Percentiles rank a stretch among this genome's conserved stretches.
Conservation (phyloP, 768 basidiomycete genomes). For the Tephrocybe sp. region DNA sequence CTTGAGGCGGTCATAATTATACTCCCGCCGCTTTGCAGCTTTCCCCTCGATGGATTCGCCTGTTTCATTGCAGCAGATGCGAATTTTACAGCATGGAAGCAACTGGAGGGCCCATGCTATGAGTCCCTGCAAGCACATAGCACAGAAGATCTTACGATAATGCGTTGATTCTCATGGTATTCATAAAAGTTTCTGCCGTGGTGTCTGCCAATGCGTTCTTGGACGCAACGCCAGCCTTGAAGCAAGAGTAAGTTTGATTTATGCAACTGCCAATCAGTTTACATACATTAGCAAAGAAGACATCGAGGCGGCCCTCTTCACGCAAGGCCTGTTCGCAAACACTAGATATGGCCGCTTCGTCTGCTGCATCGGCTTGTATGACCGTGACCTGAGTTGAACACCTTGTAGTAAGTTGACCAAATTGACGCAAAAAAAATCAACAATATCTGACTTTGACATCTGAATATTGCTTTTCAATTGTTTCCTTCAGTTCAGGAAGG, state of each 20-base stretch:
- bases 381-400: conserved; percentile 78
- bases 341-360: conserved; percentile 64
- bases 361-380: conserved; percentile 80
- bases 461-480: conserved; percentile 66
- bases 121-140: background rate
- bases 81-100: conserved; percentile 87
- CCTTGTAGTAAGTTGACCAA: too few relatives aligned
- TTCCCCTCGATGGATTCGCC: conserved; percentile 65
- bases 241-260: background rate
- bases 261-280: background rate
- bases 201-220: conserved; percentile 47
- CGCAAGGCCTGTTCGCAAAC: conserved; percentile 71
- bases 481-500: conserved; percentile 68
- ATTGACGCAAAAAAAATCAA: background rate
- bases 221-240: conserved; percentile 68
- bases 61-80: conserved; percentile 81
- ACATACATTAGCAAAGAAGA: conserved; percentile 93
- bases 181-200: conserved; percentile 67
- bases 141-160: conserved; percentile 41
- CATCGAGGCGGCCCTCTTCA: conserved; percentile 86
- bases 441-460: conserved; percentile 67
- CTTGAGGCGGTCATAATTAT: conserved; percentile 88
- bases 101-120: conserved; percentile 47
- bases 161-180: conserved; percentile 75
- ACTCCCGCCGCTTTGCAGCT: conserved; percentile 70